These are phyloP conservation scores for Phytopythium mirpurense DNA, from an alignment of 352 stramenopile species.

Conservation along the genomic window DNA sequence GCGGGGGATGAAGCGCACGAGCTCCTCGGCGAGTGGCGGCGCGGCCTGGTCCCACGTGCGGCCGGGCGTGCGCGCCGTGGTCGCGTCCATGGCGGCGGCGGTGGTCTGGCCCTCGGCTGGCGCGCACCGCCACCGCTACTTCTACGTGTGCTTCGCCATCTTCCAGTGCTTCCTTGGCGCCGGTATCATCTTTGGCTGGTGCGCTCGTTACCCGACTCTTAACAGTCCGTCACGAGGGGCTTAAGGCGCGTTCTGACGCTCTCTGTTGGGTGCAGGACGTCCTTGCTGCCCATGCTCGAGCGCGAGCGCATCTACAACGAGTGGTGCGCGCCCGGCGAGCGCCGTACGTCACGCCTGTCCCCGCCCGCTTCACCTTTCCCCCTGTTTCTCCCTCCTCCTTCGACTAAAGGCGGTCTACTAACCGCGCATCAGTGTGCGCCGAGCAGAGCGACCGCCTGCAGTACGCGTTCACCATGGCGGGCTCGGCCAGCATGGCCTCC, in stretches of 20 bases:
- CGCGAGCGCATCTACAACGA: constrained; percentile 54
- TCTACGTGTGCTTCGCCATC: constrained; percentile 49
- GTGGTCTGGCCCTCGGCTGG: constrained; percentile 12
- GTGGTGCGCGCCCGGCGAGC: constrained; percentile 30
- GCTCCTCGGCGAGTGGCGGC: neutral
- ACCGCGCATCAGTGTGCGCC: constrained; percentile 28
- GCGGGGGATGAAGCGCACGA: constrained; percentile 2
- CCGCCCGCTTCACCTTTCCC: neutral
- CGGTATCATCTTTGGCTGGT: constrained; percentile 64
- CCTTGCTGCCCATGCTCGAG: constrained; percentile 51
- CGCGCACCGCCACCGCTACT: constrained; percentile 25
- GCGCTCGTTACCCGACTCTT: too few species aligned
- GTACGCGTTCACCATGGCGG: constrained; percentile 55
- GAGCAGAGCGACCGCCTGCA: constrained; percentile 52
- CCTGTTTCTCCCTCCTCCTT: neutral
- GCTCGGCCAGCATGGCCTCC: constrained; percentile 54
- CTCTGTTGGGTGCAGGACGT: constrained; percentile 32
- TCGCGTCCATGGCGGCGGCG: constrained; percentile 17
- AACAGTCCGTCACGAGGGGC: too few species aligned
- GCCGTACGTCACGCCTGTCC: constrained; percentile 19
- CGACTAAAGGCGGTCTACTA: neutral
- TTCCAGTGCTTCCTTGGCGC: constrained; percentile 58
- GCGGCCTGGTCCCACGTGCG: constrained; percentile 1
- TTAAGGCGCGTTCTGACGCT: neutral
- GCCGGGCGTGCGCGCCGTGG: constrained; percentile 7